Conservation (phyloP, 2,329 filamentous ascomycete species). For the Eutypa lata region DNA sequence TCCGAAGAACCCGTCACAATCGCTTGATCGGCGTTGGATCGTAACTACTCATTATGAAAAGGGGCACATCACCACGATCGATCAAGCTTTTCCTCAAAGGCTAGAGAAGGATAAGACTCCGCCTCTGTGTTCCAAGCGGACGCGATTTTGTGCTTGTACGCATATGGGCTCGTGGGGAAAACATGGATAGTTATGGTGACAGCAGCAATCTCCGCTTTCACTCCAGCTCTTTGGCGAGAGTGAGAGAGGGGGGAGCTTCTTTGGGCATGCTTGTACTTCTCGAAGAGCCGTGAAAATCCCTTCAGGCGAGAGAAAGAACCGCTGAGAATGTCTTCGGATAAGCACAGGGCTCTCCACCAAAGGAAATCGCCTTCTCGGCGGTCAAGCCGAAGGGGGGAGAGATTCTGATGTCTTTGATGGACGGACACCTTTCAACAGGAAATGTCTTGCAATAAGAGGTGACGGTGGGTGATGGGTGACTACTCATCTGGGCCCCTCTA, state of each 20-base stretch:
- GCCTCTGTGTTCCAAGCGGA: slow-evolving; percentile 35
- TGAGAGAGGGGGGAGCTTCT: too few species aligned
- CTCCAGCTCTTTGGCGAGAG: slow-evolving; percentile 22
- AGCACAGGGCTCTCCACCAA: slow-evolving; percentile 32
- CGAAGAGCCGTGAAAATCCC: slow-evolving; percentile 35
- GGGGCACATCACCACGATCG: slow-evolving; percentile 6
- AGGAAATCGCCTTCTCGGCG: slow-evolving; percentile 25
- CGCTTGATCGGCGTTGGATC: slow-evolving; percentile 9
- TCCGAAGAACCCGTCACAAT: slow-evolving; percentile 8
- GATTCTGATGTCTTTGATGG: slow-evolving; percentile 17
- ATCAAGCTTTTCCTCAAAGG: slow-evolving; percentile 13
- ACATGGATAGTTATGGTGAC: slow-evolving; percentile 35
- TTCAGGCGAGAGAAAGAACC: slow-evolving; percentile 20
- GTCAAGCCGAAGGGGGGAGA: slow-evolving; percentile 27
- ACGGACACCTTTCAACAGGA: slow-evolving; percentile 18
- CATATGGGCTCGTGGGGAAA: slow-evolving; percentile 34
- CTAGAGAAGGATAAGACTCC: slow-evolving; percentile 17
- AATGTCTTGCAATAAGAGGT: slow-evolving; percentile 15
- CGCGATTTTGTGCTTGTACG: slow-evolving; percentile 39
- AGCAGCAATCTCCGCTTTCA: slow-evolving; percentile 36
- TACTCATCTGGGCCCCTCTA: slow-evolving; percentile 13
- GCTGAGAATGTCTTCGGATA: slow-evolving; percentile 30
- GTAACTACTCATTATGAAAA: slow-evolving; percentile 4
- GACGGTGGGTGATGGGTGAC: slow-evolving; percentile 14
- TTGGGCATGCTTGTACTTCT: slow-evolving; percentile 31